phyloP scores from a whole-genome alignment of 1,284 basidiomycete genomes.

The Ganoderma lucidum region DNA sequence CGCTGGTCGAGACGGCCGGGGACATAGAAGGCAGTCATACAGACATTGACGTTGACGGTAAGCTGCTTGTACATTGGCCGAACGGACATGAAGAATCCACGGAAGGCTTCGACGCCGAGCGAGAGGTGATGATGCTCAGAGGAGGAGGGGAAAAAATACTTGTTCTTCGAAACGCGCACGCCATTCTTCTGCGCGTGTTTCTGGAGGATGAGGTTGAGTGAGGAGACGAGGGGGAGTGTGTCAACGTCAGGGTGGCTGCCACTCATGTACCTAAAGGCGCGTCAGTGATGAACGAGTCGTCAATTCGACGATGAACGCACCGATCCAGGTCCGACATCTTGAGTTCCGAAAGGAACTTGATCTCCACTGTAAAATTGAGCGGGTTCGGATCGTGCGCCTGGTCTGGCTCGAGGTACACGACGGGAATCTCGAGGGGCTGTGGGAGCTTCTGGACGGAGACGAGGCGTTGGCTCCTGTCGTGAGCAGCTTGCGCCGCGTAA shows the following conservation, averaged over 20 bases:
- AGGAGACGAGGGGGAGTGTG: slow-evolving; percentile 61
- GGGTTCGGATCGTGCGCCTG: slow-evolving; percentile 53
- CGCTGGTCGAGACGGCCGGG: slow-evolving; percentile 68
- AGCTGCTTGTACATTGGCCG: slow-evolving; percentile 70
- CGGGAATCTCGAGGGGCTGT: slow-evolving; percentile 56
- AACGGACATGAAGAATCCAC: slow-evolving; percentile 75
- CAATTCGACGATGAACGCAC: slow-evolving; percentile 49
- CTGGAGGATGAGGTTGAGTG: slow-evolving; percentile 72
- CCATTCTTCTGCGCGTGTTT: slow-evolving; percentile 61
- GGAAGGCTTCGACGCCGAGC: slow-evolving; percentile 61
- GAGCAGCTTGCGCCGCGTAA: slow-evolving; percentile 59
- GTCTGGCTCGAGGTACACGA: slow-evolving; percentile 65
- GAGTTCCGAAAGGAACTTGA: slow-evolving; percentile 57
- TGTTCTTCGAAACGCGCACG: slow-evolving; percentile 64
- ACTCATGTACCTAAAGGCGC: slow-evolving; percentile 54
- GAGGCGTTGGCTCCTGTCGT: slow-evolving; percentile 66
- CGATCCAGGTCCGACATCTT: slow-evolving; percentile 51
- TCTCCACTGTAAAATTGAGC: slow-evolving; percentile 59
- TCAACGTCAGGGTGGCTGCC: slow-evolving; percentile 58
- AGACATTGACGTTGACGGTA: slow-evolving; percentile 78
- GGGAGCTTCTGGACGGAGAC: slow-evolving; percentile 64
- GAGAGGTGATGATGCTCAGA: slow-evolving; percentile 45
- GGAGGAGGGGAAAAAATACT: slow-evolving; percentile 63
- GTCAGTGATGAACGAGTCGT: slow-evolving; percentile 1
- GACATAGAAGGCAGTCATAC: slow-evolving; percentile 75